A percentile compares a stretch with the other conserved stretches of the same genome.
Conservation (phyloP, 176 grass and related monocot species). For the Dendrocalamus sinicus region DNA sequence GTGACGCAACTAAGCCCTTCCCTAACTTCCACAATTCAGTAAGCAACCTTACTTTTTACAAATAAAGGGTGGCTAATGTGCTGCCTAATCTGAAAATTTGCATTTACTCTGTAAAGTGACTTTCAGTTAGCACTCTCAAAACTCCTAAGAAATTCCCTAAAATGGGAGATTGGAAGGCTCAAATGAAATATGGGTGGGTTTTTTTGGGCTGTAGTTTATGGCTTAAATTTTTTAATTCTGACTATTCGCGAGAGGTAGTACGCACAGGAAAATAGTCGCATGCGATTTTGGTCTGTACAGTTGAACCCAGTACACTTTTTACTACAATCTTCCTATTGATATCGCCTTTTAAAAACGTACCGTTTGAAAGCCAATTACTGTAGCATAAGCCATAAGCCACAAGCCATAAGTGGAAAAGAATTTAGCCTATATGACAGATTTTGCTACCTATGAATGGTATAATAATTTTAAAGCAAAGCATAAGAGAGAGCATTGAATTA, state of each 20-base stretch:
- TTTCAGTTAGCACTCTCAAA: constrained; percentile 8
- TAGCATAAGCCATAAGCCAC: no score
- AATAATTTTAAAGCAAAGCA: constrained; percentile 11
- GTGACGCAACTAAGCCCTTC: constrained; percentile 14
- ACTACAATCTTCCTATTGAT: no score
- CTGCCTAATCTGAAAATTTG: not conserved
- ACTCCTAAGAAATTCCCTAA: not conserved
- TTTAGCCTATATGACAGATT: not conserved
- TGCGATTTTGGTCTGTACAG: no score
- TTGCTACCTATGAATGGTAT: not conserved
- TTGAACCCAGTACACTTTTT: no score
- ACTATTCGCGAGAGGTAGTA: no score
- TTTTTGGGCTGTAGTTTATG: no score
- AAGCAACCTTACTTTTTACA: constrained; percentile 17
- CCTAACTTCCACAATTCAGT: not conserved
- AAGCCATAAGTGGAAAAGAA: no score
- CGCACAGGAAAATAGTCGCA: no score
- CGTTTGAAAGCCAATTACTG: no score
- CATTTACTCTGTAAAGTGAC: not conserved
- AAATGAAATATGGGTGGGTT: not conserved
- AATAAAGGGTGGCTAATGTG: not conserved
- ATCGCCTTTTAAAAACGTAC: no score
- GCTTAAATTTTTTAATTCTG: no score
- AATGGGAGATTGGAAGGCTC: not conserved
- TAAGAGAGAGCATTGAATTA: constrained; percentile 21